phyloP scores from a whole-genome alignment of 2,329 filamentous ascomycete species.

The Juglanconis sp. region DNA sequence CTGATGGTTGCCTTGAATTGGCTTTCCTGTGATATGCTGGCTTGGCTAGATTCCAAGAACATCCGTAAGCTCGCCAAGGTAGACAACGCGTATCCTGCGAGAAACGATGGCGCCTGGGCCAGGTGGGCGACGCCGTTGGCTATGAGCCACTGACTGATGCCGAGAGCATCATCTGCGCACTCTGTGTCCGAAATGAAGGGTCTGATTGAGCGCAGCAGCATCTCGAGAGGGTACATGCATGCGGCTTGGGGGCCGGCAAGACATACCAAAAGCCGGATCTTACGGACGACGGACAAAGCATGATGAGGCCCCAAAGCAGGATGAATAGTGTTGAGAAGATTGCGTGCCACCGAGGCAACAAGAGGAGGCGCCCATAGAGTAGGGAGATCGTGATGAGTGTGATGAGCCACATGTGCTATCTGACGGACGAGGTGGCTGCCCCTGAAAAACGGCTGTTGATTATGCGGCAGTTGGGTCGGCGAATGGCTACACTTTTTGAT shows the following conservation, averaged over 20 bases:
- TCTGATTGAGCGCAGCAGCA: constrained; percentile 78
- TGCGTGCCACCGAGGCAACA: constrained; percentile 71
- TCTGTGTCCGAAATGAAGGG: constrained; percentile 78
- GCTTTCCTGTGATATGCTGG: constrained; percentile 79
- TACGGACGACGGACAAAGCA: constrained; percentile 80
- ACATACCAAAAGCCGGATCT: constrained; percentile 76
- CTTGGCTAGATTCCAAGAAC: constrained; percentile 71
- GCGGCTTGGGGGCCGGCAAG: constrained; percentile 72
- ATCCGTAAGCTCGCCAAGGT: constrained; percentile 74
- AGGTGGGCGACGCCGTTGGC: constrained; percentile 65
- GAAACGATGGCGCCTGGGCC: constrained; percentile 64
- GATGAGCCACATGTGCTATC: constrained; percentile 72
- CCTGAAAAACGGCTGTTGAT: constrained; percentile 84
- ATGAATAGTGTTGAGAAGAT: constrained; percentile 76
- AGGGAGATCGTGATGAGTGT: constrained; percentile 59
- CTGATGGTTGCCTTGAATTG: constrained; percentile 75
- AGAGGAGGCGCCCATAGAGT: constrained; percentile 74
- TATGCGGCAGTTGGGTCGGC: constrained; percentile 61
- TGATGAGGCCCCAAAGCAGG: constrained; percentile 82
- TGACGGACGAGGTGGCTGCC: constrained; percentile 73
- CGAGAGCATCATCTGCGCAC: constrained; percentile 87
- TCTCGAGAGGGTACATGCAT: constrained; percentile 80
- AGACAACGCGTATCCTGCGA: constrained; percentile 76
- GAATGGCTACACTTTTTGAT: constrained; percentile 72
- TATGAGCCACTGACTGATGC: constrained; percentile 81